Evolutionary conservation across 257 asterid species (phyloP).

Genomic region (Leptodermis oblonga): DNA sequence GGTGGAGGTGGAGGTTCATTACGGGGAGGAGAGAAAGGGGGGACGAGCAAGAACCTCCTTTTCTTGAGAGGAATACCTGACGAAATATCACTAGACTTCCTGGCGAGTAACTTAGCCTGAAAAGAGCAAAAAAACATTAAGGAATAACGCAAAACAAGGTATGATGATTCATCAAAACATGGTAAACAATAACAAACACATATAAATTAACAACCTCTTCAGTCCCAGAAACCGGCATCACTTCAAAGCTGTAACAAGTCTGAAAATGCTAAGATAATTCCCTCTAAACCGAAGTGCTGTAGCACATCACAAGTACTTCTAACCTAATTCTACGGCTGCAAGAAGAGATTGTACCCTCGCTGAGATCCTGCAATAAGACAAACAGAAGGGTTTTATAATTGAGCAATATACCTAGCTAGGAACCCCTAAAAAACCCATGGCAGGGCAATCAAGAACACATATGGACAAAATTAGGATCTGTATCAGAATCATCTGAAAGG

Average conservation of each 20-base stretch:
- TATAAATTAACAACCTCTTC: slow-evolving; percentile 47
- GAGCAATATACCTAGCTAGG: background rate
- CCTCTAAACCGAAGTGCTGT: slow-evolving; percentile 5
- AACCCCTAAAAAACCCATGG: no score
- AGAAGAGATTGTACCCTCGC: background rate
- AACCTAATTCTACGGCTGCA: background rate
- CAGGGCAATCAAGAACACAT: background rate
- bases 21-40: slow-evolving; percentile 44
- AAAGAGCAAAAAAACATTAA: slow-evolving; percentile 20
- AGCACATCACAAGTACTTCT: slow-evolving; percentile 21
- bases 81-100: slow-evolving; percentile 42
- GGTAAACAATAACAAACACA: background rate
- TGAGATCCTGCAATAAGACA: slow-evolving; percentile 10
- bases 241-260: slow-evolving; percentile 14
- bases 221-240: slow-evolving; percentile 49
- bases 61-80: slow-evolving; percentile 77
- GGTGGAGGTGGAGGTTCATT: slow-evolving; percentile 34
- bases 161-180: background rate
- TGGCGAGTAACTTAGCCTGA: slow-evolving; percentile 49
- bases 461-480: background rate
- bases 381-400: background rate
- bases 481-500: background rate
- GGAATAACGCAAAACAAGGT: background rate
- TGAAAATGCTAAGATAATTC: background rate
- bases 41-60: slow-evolving; percentile 55